phyloP scores from a whole-genome alignment of 306 rosid species.

The Canavalia gladiata region DNA sequence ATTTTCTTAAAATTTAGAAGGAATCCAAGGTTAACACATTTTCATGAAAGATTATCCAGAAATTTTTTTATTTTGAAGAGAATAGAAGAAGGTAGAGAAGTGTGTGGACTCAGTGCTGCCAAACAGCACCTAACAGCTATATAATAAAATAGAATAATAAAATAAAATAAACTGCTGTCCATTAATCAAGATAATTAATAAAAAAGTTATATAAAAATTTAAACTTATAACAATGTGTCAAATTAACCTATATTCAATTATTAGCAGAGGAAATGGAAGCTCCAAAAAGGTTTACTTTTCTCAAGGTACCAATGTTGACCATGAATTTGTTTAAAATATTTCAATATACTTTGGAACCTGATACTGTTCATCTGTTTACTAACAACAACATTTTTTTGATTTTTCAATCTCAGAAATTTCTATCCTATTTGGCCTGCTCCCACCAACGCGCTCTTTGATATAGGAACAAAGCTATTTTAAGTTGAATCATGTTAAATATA shows the following conservation, averaged over 20 bases:
- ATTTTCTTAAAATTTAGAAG: no score
- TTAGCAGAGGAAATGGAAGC: background rate
- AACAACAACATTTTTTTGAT: background rate
- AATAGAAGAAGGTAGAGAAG: no score
- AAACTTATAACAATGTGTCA: background rate
- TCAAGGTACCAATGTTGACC: conserved; percentile 15
- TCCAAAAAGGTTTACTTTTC: conserved; percentile 5
- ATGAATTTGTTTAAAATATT: background rate
- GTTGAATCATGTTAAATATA: background rate
- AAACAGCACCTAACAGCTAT: no score
- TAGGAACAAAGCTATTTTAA: background rate
- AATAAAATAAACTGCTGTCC: no score
- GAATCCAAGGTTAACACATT: no score
- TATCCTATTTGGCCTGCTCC: background rate
- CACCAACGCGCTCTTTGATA: background rate
- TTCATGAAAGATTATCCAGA: no score
- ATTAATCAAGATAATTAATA: no score
- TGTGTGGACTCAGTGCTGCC: no score
- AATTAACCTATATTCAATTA: background rate
- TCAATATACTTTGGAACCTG: background rate
- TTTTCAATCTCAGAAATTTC: background rate
- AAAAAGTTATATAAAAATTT: no score
- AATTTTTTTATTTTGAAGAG: no score
- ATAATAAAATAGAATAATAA: no score
- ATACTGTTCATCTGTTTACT: background rate